These are phyloP conservation scores for Claviceps paspali DNA, from an alignment of 2,329 filamentous ascomycete species.

Conservation along the genomic window DNA sequence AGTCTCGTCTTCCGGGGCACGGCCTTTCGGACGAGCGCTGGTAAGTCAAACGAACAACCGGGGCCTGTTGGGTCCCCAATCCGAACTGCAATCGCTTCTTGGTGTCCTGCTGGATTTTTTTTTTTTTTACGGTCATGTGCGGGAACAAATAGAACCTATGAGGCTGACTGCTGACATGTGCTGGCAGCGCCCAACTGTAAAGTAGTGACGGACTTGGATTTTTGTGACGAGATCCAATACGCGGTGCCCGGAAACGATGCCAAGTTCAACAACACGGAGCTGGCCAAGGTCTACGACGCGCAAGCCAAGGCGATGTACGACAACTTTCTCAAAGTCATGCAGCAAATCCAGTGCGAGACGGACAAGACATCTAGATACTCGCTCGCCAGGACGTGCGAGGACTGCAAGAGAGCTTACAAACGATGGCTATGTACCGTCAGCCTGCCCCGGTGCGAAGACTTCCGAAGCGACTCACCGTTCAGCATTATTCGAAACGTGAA, in stretches of 20 bases:
- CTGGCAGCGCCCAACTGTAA: slow-evolving; percentile 61
- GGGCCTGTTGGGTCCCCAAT: too few relatives aligned
- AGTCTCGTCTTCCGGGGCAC: slow-evolving; percentile 59
- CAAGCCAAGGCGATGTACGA: slow-evolving; percentile 54
- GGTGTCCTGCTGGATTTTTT: too few relatives aligned
- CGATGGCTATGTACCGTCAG: slow-evolving; percentile 87
- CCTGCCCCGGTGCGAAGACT: slow-evolving; percentile 86
- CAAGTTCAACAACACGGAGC: slow-evolving; percentile 42
- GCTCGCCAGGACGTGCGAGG: slow-evolving; percentile 56
- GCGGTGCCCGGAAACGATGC: slow-evolving; percentile 70
- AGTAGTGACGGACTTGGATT: slow-evolving; percentile 71
- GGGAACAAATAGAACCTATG: too few relatives aligned
- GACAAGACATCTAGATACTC: slow-evolving; percentile 62
- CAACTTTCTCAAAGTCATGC: slow-evolving; percentile 68
- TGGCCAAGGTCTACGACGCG: slow-evolving; percentile 64
- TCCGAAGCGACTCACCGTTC: slow-evolving; percentile 34
- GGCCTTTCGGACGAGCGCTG: slow-evolving; percentile 62
- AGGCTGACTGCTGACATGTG: background rate
- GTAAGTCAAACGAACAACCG: slow-evolving; percentile 31
- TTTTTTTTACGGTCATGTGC: too few relatives aligned
- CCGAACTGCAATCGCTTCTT: too few relatives aligned
- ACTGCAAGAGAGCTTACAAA: slow-evolving; percentile 75
- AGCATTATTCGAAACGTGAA: slow-evolving; percentile 50
- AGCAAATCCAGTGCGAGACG: slow-evolving; percentile 75
- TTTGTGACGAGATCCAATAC: slow-evolving; percentile 81